A percentile compares a stretch with the other conserved stretches of the same genome.
These are phyloP conservation scores for Eimeria necatrix DNA, from an alignment of 169 alveolate species.

Conservation along the genomic window DNA sequence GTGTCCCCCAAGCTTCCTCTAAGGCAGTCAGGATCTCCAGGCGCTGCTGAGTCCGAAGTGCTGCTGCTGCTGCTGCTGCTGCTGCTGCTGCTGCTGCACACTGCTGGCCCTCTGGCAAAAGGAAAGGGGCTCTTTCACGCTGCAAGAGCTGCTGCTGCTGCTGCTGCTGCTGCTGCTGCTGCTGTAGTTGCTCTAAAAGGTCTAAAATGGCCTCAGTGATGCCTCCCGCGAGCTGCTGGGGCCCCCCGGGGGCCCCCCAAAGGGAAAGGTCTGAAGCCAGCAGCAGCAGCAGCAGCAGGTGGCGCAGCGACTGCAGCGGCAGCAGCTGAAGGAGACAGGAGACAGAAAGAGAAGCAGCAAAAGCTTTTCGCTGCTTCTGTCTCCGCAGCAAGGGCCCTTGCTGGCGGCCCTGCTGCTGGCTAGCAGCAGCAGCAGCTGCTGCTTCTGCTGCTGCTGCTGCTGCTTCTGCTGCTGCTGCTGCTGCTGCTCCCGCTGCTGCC, in stretches of 20 bases:
- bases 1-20: not conserved
- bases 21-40: not conserved
- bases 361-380: not conserved
- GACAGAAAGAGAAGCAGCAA: not conserved
- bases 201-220: too few relatives aligned
- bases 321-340: conserved; percentile 16
- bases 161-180: not conserved
- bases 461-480: conserved; percentile 12
- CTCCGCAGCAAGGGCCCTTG: not conserved
- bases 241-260: conserved; percentile 51
- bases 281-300: conserved; percentile 15
- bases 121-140: not conserved
- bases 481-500: too few relatives aligned
- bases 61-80: not conserved
- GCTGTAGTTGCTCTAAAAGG: too few relatives aligned
- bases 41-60: not conserved
- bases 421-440: conserved; percentile 16
- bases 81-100: not conserved
- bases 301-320: conserved; percentile 10
- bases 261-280: not conserved
- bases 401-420: not conserved
- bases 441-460: not conserved
- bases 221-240: not conserved
- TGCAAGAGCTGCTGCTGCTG: conserved; percentile 24
- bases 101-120: not conserved